A percentile compares a stretch with the other conserved stretches of the same genome.
These are phyloP conservation scores for barrel medic (Medicago truncatula) DNA, from an alignment of 306 rosid species.

Conservation along the genomic window MtrunA17r5.0-ANR NC_053046.1:38592501-38593000, in stretches of 20 bases:
- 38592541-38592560: constrained; percentile 45
- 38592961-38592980: constrained; percentile 41
- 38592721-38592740: constrained; percentile 45
- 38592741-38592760: constrained; percentile 46
- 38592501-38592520: too few species aligned
- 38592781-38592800: constrained; percentile 37
- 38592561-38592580: constrained; percentile 36
- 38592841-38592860: constrained; percentile 1
- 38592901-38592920: not conserved
- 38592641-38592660: constrained; percentile 4
- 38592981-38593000: constrained; percentile 45
- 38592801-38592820: constrained; percentile 34
- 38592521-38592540: constrained; percentile 48
- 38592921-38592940: constrained; percentile 17
- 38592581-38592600: constrained; percentile 38
- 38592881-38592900: constrained; percentile 15
- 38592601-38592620: not conserved
- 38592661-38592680: constrained; percentile 22
- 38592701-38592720: constrained; percentile 5
- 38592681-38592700: not conserved
- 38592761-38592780: constrained; percentile 38
- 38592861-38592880: constrained; percentile 14
- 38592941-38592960: not conserved
- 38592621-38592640: not conserved
- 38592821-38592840: not conserved